These are phyloP conservation scores for Tephrocybe rancida DNA, from an alignment of 768 basidiomycete genomes.

Conservation along the genomic window DNA sequence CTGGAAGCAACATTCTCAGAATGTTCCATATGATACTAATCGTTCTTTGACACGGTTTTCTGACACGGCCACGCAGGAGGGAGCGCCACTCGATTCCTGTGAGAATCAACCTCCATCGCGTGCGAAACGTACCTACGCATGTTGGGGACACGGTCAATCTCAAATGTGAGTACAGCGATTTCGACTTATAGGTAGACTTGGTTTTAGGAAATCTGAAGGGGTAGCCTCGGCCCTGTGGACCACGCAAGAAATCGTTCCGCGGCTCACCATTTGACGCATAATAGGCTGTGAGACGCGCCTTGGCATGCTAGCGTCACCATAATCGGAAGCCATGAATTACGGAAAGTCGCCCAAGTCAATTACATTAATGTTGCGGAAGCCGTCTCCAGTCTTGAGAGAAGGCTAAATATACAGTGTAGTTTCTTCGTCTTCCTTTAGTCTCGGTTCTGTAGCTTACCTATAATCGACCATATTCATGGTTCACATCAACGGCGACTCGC, in stretches of 20 bases:
- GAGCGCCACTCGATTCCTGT: background rate
- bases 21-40: background rate
- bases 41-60: background rate
- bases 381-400: background rate
- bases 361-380: background rate
- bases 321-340: background rate
- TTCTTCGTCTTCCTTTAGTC: conserved; percentile 1
- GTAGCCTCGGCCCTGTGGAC: background rate
- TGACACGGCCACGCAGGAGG: background rate
- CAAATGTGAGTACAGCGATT: background rate
- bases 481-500: conserved; percentile 8
- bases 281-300: background rate
- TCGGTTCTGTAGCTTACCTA: conserved; percentile 2
- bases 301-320: background rate
- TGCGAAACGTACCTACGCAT: background rate
- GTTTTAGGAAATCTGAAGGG: background rate
- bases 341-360: background rate
- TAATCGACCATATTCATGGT: background rate
- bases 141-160: no score
- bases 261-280: background rate
- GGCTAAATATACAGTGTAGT: background rate
- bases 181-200: background rate
- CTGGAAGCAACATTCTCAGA: background rate
- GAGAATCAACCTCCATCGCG: background rate
- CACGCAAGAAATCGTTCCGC: background rate